These are phyloP conservation scores for Candida methanosorbosa DNA, from an alignment of 805 yeast species.

Conservation along the genomic window DNA sequence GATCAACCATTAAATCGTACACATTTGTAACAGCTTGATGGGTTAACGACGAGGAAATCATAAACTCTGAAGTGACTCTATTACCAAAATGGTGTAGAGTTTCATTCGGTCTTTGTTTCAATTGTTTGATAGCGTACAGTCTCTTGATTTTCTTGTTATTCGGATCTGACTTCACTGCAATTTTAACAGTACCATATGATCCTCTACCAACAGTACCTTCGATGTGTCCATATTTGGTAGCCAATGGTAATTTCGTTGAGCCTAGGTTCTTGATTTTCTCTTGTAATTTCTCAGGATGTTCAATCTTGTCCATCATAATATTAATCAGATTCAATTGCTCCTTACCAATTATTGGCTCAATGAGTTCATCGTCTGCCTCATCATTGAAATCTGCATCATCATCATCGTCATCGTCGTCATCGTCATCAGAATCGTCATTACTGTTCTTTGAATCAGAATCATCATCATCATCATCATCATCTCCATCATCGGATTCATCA, in stretches of 20 bases:
- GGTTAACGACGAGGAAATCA: slow-evolving; percentile 70
- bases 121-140: slow-evolving; percentile 70
- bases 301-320: slow-evolving; percentile 37
- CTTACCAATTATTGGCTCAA: slow-evolving; percentile 42
- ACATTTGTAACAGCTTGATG: slow-evolving; percentile 73
- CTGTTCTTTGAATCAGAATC: slow-evolving; percentile 4
- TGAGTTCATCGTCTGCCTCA: slow-evolving; percentile 29
- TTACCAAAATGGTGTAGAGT: slow-evolving; percentile 48
- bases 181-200: slow-evolving; percentile 38
- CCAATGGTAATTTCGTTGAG: slow-evolving; percentile 25
- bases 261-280: slow-evolving; percentile 17
- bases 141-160: slow-evolving; percentile 29
- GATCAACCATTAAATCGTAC: slow-evolving; percentile 70
- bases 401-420: slow-evolving; percentile 20
- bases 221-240: slow-evolving; percentile 41
- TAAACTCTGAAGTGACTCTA: slow-evolving; percentile 83
- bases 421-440: slow-evolving; percentile 8
- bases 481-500: slow-evolving; percentile 25
- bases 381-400: slow-evolving; percentile 27
- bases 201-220: slow-evolving; percentile 42
- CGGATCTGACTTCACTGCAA: slow-evolving; percentile 33
- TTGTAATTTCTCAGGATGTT: slow-evolving; percentile 27
- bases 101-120: slow-evolving; percentile 55
- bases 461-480: slow-evolving; percentile 7
- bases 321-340: slow-evolving; percentile 40